Conservation (phyloP, 139 green algal genomes). For the Microglena sp. region DNA sequence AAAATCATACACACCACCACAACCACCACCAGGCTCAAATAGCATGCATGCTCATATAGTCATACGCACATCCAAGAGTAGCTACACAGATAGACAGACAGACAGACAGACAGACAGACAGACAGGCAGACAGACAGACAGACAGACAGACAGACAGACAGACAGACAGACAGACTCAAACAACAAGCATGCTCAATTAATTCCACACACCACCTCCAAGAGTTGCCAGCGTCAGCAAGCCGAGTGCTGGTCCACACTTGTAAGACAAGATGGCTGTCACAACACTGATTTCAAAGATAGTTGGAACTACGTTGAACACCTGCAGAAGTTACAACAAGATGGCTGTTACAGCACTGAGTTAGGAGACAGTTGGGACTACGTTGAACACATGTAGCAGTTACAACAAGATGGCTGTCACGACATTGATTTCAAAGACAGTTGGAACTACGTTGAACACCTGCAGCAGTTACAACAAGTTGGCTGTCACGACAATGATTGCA, state of each 20-base stretch:
- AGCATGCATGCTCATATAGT: too few relatives aligned
- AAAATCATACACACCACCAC: too few relatives aligned
- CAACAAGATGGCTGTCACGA: constrained; percentile 84
- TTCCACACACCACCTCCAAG: constrained; percentile 33
- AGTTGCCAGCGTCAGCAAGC: constrained; percentile 71
- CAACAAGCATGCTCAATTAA: not conserved
- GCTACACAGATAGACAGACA: too few relatives aligned
- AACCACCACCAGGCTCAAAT: too few relatives aligned
- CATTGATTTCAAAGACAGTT: constrained; percentile 78
- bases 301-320: constrained; percentile 96
- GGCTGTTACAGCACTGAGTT: too few relatives aligned
- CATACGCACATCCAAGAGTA: too few relatives aligned
- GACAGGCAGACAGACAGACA: not conserved
- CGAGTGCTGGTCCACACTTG: constrained; percentile 84
- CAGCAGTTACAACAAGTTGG: too few relatives aligned
- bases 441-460: constrained; percentile 96
- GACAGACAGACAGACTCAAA: not conserved
- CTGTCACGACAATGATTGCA: too few relatives aligned
- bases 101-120: too few relatives aligned
- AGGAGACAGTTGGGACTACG: too few relatives aligned
- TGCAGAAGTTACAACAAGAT: too few relatives aligned
- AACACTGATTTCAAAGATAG: constrained; percentile 77
- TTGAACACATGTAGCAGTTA: too few relatives aligned
- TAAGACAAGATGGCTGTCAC: constrained; percentile 76
- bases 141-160: not conserved